Base-by-base conservation (phyloP, 2,329 filamentous ascomycete genomes). In the Emmonsiellopsis sp. region DNA sequence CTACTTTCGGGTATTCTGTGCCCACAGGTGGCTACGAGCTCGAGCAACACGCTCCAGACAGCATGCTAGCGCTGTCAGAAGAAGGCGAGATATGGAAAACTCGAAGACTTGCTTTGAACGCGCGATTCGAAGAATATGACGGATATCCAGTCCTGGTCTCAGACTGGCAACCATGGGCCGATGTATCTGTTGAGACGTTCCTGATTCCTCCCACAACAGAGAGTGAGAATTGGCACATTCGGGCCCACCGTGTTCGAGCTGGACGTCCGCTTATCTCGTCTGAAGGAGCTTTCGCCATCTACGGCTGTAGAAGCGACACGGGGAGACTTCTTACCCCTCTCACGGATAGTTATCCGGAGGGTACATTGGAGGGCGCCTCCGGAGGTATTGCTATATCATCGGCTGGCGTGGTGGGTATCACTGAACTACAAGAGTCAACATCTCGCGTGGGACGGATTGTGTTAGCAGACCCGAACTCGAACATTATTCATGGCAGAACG, bases 71-170 rank as follows among this genome's bases (percentile, higher is more conserved):
- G 0, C 71, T 92, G 2, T 89, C 85, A 1, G 86, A 89, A 60
- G 87, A 90, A 65, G 84, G 79, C 16, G 86, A 90, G 67, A 81
- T 83, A 58, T 92, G 87, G 87, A 87, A 89, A 68, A 82, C 86
- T 54, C 77, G 87, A n/a, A 74, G 86, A 35, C 73, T 83, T 26
- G 85, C 81, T n/a, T 75, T 83, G 45, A 80, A 86, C 59, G 79
- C 84, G 0, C 74, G 73, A 1, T 78, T 90, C 53, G 79, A 86
- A 61, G 70, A 76, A 11, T 75, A 79, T 13, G 77, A 77, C 15
- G 74, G 69, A 16, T 61, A 62, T 15, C 80, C 84, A 0, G 79
- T 88, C 1, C 73, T 91, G 9, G 79, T 85, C 6, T 88, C 84
- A 0, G 73, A 76, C 31, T 90, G 87, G 86, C 79, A 78, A 57